Evolutionary conservation across 768 basidiomycete genomes (phyloP), one percentile per base, ranked within the genome.

Genomic region (Exsudoporus frostii): DNA sequence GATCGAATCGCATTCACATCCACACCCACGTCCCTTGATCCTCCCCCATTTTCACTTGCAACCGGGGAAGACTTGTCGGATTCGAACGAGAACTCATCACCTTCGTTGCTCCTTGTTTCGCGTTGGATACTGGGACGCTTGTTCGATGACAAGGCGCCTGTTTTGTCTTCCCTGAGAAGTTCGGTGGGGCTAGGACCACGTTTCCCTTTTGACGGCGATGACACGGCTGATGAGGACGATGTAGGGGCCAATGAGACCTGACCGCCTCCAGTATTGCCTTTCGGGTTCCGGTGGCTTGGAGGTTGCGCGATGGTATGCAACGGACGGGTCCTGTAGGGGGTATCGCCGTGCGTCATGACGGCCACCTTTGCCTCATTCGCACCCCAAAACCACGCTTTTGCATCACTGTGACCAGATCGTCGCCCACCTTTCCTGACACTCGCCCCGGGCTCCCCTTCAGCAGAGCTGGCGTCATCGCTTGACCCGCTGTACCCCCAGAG

Each of bases 151-250:
- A 77, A 66, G 32, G 79, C 80, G 4, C 85, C 86, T 38, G 73
- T 75, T 60, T 73, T 79, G 50, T 81, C 81, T 69, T 87, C 81
- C 65, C 79, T 84, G 50, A 73, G 68, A 48, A 86, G 70, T 69
- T 89, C 87, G 11, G 85, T 86, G 37, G 88, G 87, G 59, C 86
- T 88, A 30, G 84, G 82, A 2, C 79, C 79, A 20, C 88, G 79
- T 68, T 90, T 90, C 42, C 80, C 79, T 44, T 74, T 77, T 4
- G 74, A 71, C 30, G 73, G 73, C 11, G 74, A 68, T 29, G 62
- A 60, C 34, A 55, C 49, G 24, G 51, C 49, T 25, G 62, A 61
- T 11, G 58, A 52, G 33, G 65, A 33, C 22, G 65, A 50, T 33
- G 51, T 42, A 14, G 57, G 41, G 5, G 36, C 43, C 30, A 43